phyloP scores from a whole-genome alignment of 2,329 filamentous ascomycete genomes.

The Talaromyces funiculosus region DNA sequence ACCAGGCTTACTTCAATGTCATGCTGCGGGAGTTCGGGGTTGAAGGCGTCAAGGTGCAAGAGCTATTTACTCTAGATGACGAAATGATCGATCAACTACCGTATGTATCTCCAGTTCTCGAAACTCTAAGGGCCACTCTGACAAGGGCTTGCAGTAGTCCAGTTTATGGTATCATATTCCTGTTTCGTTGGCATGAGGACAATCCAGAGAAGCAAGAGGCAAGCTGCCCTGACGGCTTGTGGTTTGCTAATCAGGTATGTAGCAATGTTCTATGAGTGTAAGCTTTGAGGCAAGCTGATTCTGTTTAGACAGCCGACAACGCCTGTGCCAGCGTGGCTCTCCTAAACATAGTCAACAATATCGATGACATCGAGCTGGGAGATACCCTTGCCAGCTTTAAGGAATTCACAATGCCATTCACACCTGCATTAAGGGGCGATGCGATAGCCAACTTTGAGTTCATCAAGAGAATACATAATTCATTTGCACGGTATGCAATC shows the following conservation, averaged over 20 bases:
- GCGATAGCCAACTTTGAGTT: conserved; percentile 67
- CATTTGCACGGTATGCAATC: conserved; percentile 62
- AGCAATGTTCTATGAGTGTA: conserved; percentile 14
- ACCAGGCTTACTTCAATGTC: conserved; percentile 73
- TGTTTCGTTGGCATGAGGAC: conserved; percentile 67
- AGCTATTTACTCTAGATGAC: conserved; percentile 69
- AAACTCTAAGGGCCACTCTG: neutral
- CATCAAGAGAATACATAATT: conserved; percentile 80
- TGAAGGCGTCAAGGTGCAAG: conserved; percentile 64
- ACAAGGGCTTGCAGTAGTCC: conserved; percentile 51
- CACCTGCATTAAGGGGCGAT: conserved; percentile 68
- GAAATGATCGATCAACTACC: conserved; percentile 58
- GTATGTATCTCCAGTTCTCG: conserved; percentile 37
- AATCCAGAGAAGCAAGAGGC: conserved; percentile 48
- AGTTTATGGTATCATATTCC: conserved; percentile 80
- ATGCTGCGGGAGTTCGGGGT: conserved; percentile 78
- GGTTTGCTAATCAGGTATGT: conserved; percentile 86
- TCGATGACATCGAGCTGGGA: conserved; percentile 61
- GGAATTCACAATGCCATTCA: conserved; percentile 60
- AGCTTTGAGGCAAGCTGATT: conserved; percentile 9
- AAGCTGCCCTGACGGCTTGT: conserved; percentile 61
- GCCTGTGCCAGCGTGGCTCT: conserved; percentile 89
- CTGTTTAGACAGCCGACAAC: conserved; percentile 65
- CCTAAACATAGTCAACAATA: conserved; percentile 90
- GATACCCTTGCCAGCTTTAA: conserved; percentile 68